Evolutionary conservation across 2,329 filamentous ascomycete genomes (phyloP).

Genomic region (Myriangium duriaei): DNA sequence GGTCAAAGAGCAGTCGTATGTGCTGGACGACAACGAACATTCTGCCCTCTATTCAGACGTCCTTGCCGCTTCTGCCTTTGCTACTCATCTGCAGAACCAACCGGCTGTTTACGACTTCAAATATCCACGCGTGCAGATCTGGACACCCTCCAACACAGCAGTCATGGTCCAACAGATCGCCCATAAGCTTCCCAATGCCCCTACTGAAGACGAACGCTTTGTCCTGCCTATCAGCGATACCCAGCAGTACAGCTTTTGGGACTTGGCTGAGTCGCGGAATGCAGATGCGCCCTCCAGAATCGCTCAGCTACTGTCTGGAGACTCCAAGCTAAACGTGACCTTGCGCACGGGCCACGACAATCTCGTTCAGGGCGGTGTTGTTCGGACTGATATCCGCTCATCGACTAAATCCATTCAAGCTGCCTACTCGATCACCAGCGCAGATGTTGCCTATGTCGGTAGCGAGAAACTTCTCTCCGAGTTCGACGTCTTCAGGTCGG

Average conservation of each 20-base stretch:
- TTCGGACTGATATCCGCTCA: conserved; percentile 74
- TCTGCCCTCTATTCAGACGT: conserved; percentile 92
- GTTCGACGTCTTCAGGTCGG: conserved; percentile 57
- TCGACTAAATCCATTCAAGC: conserved; percentile 75
- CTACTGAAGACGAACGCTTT: conserved; percentile 24
- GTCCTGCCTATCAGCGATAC: conserved; percentile 35
- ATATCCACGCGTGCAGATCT: conserved; percentile 62
- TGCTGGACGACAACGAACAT: conserved; percentile 61
- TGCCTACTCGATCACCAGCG: conserved; percentile 66
- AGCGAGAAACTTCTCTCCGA: conserved; percentile 69
- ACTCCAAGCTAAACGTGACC: conserved; percentile 49
- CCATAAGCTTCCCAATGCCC: conserved; percentile 25
- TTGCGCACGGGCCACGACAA: conserved; percentile 50
- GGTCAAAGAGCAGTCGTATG: conserved; percentile 59
- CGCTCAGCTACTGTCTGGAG: conserved; percentile 47
- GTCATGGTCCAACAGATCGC: conserved; percentile 36
- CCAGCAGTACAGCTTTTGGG: conserved; percentile 93
- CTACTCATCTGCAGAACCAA: conserved; percentile 48
- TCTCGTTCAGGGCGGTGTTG: conserved; percentile 57
- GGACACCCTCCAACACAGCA: conserved; percentile 44
- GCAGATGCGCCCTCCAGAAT: conserved; percentile 51
- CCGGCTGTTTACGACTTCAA: conserved; percentile 72
- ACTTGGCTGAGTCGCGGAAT: conserved; percentile 62
- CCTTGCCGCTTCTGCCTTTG: conserved; percentile 71
- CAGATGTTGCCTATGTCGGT: conserved; percentile 67